phyloP scores from a whole-genome alignment of 2,329 filamentous ascomycete species.

The Apiospora rasikravindrae region DNA sequence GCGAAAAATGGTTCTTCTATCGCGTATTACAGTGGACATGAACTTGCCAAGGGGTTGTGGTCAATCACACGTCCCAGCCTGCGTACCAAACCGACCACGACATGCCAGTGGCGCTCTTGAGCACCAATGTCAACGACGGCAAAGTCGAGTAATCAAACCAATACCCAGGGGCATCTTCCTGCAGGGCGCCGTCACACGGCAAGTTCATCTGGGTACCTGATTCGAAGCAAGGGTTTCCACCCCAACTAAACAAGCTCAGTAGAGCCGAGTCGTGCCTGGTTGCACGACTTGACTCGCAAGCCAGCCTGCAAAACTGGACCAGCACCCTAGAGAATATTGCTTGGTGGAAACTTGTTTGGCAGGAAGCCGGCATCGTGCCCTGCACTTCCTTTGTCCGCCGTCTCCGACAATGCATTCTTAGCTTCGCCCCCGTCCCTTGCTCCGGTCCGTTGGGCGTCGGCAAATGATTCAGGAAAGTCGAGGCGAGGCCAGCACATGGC shows the following conservation, averaged over 20 bases:
- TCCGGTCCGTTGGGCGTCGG: background rate
- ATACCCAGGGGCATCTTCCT: background rate
- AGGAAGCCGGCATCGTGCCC: background rate
- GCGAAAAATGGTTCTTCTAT: background rate
- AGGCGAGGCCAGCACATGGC: background rate
- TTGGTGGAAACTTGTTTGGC: background rate
- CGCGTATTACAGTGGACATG: background rate
- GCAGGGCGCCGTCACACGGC: background rate
- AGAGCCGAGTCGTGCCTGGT: background rate
- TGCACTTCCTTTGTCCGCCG: background rate
- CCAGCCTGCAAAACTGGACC: background rate
- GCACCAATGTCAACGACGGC: background rate
- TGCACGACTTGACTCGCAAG: background rate
- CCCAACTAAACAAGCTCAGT: background rate
- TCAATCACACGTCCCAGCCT: background rate
- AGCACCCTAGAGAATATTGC: background rate
- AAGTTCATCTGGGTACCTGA: background rate
- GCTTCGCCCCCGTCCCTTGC: background rate
- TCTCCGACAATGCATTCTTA: background rate
- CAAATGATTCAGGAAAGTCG: background rate
- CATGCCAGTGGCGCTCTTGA: background rate
- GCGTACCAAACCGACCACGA: background rate
- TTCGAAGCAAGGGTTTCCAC: background rate
- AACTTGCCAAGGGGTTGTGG: background rate
- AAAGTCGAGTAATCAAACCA: background rate